These are phyloP conservation scores for Lentinula detonsa DNA, from an alignment of 768 basidiomycete species.

Conservation along the genomic window DNA sequence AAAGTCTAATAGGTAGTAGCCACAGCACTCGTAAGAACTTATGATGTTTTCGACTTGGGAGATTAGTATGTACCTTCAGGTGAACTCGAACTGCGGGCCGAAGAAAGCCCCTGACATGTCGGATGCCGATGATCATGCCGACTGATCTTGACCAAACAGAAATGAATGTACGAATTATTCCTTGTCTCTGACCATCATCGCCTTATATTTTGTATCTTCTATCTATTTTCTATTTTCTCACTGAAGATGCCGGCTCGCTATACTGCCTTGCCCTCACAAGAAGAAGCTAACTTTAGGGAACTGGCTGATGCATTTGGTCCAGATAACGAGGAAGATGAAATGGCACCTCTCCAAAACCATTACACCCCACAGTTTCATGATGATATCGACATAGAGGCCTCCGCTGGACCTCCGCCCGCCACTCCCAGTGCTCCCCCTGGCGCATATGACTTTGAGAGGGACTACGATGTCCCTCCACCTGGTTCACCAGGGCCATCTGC, in stretches of 20 bases:
- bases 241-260: slow-evolving; percentile 44
- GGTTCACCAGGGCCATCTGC: slow-evolving; percentile 63
- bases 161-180: neutral
- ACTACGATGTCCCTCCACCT: slow-evolving; percentile 72
- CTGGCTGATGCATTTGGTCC: slow-evolving; percentile 75
- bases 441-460: slow-evolving; percentile 76
- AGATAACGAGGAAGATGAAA: slow-evolving; percentile 40
- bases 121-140: neutral
- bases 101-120: neutral
- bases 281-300: slow-evolving; percentile 46
- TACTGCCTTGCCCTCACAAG: slow-evolving; percentile 42
- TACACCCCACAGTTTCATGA: neutral
- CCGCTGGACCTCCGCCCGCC: neutral
- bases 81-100: too few relatives aligned
- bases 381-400: neutral
- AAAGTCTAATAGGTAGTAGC: too few relatives aligned
- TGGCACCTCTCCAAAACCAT: neutral
- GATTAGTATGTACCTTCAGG: too few relatives aligned
- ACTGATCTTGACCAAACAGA: neutral
- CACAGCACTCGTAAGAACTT: too few relatives aligned
- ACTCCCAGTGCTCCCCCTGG: slow-evolving; percentile 27
- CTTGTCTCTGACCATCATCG: slow-evolving; percentile 1
- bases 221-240: neutral
- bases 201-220: neutral
- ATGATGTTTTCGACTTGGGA: too few relatives aligned